These are phyloP conservation scores for Dichomitus squalens DNA, from an alignment of 1,284 basidiomycete species.

Conservation along the genomic window DNA sequence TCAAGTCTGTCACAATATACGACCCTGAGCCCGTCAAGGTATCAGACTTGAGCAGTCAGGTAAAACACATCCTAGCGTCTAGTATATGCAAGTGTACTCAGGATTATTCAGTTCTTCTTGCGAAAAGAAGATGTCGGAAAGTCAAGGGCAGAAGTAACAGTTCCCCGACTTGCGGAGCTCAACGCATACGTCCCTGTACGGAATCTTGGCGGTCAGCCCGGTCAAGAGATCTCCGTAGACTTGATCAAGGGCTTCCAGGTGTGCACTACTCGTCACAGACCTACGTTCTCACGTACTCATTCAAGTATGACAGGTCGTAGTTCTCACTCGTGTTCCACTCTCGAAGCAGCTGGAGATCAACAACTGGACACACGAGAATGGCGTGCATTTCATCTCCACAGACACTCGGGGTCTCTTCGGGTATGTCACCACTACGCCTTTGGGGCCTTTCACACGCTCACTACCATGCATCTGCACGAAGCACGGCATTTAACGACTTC, in stretches of 20 bases:
- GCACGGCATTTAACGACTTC: slow-evolving; percentile 96
- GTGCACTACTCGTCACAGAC: slow-evolving; percentile 26
- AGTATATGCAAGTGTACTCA: slow-evolving; percentile 1
- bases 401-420: slow-evolving; percentile 96
- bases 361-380: slow-evolving; percentile 88
- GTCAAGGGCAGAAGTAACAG: slow-evolving; percentile 84
- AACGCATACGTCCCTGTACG: slow-evolving; percentile 97
- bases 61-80: slow-evolving; percentile 36
- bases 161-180: slow-evolving; percentile 91
- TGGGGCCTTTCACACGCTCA: background rate
- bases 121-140: slow-evolving; percentile 88
- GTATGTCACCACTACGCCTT: slow-evolving; percentile 45
- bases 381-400: slow-evolving; percentile 90
- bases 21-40: slow-evolving; percentile 89
- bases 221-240: slow-evolving; percentile 78
- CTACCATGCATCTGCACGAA: slow-evolving; percentile 34
- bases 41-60: slow-evolving; percentile 93
- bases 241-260: slow-evolving; percentile 89
- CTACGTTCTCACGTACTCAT: background rate
- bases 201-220: slow-evolving; percentile 67
- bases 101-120: slow-evolving; percentile 82
- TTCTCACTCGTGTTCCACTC: slow-evolving; percentile 80
- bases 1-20: slow-evolving; percentile 96
- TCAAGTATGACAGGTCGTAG: slow-evolving; percentile 71
- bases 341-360: slow-evolving; percentile 93